Percentiles rank a stretch among this genome's conserved stretches.
These are phyloP conservation scores for Lipomyces sp. DNA, from an alignment of 805 yeast genomes.

Conservation along the genomic window DNA sequence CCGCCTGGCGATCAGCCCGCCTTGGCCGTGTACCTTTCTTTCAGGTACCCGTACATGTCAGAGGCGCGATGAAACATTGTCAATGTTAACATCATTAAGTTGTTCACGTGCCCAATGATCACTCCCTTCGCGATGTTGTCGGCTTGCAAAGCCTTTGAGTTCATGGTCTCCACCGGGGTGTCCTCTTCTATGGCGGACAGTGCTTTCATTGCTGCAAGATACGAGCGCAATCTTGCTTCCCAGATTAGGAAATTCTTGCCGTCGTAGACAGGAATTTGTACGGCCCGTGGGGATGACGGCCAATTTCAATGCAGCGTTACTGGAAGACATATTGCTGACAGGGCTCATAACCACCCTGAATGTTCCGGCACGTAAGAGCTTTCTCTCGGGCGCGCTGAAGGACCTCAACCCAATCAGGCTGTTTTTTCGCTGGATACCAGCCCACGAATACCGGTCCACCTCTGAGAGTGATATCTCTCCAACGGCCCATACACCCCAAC, in stretches of 20 bases:
- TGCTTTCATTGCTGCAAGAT: too few relatives aligned
- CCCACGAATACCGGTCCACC: background rate
- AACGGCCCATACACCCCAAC: constrained; percentile 8
- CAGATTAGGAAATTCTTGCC: too few relatives aligned
- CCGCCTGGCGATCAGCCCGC: background rate
- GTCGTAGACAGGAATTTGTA: too few relatives aligned
- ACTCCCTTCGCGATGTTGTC: background rate
- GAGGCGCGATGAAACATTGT: background rate
- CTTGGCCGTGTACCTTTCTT: background rate
- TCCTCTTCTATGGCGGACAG: too few relatives aligned
- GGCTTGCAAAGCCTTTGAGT: background rate
- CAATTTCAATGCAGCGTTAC: too few relatives aligned
- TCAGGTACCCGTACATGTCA: background rate
- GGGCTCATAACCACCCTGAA: background rate
- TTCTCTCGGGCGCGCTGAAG: constrained; percentile 4
- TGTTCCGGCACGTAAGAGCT: constrained; percentile 2
- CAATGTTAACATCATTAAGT: background rate
- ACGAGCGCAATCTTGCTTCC: too few relatives aligned
- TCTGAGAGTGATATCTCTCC: constrained; percentile 3
- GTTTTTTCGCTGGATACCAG: constrained; percentile 1
- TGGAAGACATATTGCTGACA: too few relatives aligned
- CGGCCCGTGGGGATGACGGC: too few relatives aligned
- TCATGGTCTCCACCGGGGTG: too few relatives aligned
- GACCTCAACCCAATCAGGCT: background rate
- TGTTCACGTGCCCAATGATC: background rate